Conservation (phyloP, 2,329 filamentous ascomycete genomes). For the Ascochyta koolunga region DNA sequence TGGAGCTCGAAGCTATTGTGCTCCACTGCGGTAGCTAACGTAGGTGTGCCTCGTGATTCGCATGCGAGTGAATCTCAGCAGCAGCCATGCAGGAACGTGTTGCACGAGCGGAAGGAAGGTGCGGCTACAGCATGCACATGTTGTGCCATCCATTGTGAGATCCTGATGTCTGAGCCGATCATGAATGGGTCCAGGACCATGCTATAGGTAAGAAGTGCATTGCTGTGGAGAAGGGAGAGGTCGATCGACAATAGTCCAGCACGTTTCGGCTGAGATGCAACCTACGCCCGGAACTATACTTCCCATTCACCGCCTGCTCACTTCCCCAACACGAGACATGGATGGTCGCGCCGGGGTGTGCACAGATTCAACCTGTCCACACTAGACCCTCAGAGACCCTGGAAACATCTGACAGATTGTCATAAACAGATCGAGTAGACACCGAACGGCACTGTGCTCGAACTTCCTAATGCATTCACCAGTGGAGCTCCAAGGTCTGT, state of each 20-base stretch:
- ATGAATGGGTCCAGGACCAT: constrained; percentile 1
- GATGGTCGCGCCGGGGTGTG: not conserved
- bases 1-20: constrained; percentile 4
- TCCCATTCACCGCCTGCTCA: constrained; percentile 1
- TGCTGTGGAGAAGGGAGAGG: constrained; percentile 11
- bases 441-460: constrained; percentile 2
- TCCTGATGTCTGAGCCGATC: not conserved
- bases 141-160: constrained; percentile 1
- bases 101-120: constrained; percentile 6
- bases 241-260: constrained; percentile 5
- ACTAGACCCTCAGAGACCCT: not conserved
- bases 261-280: not conserved
- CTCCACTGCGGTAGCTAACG: constrained; percentile 16
- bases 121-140: constrained; percentile 3
- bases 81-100: constrained; percentile 11
- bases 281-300: not conserved
- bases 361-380: not conserved
- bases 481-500: not conserved
- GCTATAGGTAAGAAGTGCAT: not conserved
- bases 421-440: not conserved
- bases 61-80: not conserved
- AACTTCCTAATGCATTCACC: constrained; percentile 2
- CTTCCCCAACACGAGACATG: not conserved
- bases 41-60: constrained; percentile 2
- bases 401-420: constrained; percentile 5